Evolutionary conservation across 2,329 filamentous ascomycete genomes (phyloP), one percentile per base, ranked within the genome.

Genomic region (Torrubiella hemipterigena): DNA sequence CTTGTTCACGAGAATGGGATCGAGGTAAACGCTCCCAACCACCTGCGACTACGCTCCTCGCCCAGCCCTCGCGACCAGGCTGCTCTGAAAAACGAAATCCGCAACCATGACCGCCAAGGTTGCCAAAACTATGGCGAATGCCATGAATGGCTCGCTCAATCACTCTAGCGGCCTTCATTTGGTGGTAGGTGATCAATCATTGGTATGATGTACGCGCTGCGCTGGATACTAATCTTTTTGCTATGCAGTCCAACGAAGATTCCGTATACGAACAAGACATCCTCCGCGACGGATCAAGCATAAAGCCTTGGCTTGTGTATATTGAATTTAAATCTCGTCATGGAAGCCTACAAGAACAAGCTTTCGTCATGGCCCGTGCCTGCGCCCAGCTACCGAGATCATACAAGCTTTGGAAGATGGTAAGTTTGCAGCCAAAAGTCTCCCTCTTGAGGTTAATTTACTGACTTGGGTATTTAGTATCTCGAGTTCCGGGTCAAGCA

Each of bases 361-460:
- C 86, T 7, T 77, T 73, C 43, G 71, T 86, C 22, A 81, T 96
- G 62, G 91, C 96, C 59, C 76, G 91, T 49, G 89, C 91, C 35
- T 95, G 89, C 56, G 67, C 73, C 40, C 81, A 93, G 47, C 70
- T 98, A 27, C 91, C 91, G 30, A 75, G 91, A 44, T 96, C 89
- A 17, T 98, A 94, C 65, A 98, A 98, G 63, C 67, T 98, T 29
- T 98, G 91, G 91, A 96, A 94, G 61, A 77, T 93, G 74, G 79
- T 84, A 59, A 36, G 58, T 45, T 27, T 17, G n/a, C n/a, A 14
- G 6, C 8, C 11, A 10, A 14, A 13, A 23, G 10, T 9, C 29
- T n/a, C n/a, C n/a, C n/a, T n/a, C n/a, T n/a, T n/a, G n/a, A n/a
- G n/a, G n/a, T n/a, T n/a, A n/a, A n/a, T n/a, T n/a, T n/a, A n/a